phyloP scores from a whole-genome alignment of 805 yeast species.

The Saccharomycopsis sp. region DNA sequence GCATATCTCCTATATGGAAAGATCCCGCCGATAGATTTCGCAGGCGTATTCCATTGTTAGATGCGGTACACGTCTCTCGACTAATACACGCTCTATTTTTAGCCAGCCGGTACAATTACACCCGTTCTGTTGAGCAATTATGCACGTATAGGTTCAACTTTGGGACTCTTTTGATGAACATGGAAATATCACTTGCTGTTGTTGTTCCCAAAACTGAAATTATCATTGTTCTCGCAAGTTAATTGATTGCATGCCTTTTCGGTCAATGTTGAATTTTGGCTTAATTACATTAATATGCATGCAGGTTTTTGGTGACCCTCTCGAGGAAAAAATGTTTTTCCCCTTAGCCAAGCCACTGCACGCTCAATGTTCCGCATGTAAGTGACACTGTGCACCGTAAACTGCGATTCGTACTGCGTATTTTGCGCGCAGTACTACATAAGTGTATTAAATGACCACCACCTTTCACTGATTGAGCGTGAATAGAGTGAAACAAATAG shows the following conservation, averaged over 20 bases:
- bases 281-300: neutral
- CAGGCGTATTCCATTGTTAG: too few species aligned
- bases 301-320: neutral
- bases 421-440: neutral
- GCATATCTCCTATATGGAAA: too few species aligned
- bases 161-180: too few species aligned
- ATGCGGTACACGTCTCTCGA: too few species aligned
- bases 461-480: neutral
- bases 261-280: neutral
- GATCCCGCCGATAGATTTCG: neutral
- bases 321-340: neutral
- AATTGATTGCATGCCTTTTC: too few species aligned
- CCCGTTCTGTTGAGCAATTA: too few species aligned
- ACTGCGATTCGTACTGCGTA: neutral
- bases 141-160: too few species aligned
- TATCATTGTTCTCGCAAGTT: too few species aligned
- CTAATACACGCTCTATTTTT: neutral
- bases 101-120: too few species aligned
- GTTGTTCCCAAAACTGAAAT: too few species aligned
- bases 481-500: too few species aligned
- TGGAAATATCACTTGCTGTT: too few species aligned
- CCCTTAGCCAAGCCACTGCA: neutral
- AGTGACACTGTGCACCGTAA: neutral
- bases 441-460: neutral
- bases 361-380: neutral